Evolutionary conservation across 371 early-diverging fungal genomes (phyloP).

Genomic region (Mortierella sp.): DNA sequence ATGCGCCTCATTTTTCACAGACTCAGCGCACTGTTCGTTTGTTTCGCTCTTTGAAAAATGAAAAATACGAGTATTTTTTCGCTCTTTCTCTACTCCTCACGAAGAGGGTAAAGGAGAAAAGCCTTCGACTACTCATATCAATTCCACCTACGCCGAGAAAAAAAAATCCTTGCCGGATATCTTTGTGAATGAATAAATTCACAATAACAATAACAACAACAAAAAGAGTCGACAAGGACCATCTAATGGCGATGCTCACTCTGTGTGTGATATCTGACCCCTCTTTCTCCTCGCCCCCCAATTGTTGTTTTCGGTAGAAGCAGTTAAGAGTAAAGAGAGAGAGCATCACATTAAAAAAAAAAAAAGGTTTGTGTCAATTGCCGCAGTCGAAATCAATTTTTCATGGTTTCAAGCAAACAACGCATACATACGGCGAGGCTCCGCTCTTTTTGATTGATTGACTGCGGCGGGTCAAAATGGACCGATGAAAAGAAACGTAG

Average conservation of each 20-base stretch:
- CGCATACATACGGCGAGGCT: not conserved
- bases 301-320: not conserved
- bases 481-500: not conserved
- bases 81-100: not conserved
- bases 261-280: too few relatives aligned
- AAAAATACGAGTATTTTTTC: slow-evolving; percentile 3
- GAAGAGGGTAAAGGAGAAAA: too few relatives aligned
- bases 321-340: not conserved
- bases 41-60: not conserved
- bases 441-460: not conserved
- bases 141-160: not conserved
- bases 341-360: not conserved
- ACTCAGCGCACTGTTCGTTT: not conserved
- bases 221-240: slow-evolving; percentile 1
- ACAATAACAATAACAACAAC: not conserved
- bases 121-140: not conserved
- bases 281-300: slow-evolving; percentile 1
- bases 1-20: not conserved
- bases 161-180: not conserved
- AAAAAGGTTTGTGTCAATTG: not conserved
- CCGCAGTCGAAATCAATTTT: slow-evolving; percentile 4
- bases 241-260: not conserved
- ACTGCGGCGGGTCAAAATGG: not conserved
- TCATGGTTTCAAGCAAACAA: not conserved
- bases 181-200: not conserved